Conservation (phyloP, 257 asterid species). For the Perilla frutescens region DNA sequence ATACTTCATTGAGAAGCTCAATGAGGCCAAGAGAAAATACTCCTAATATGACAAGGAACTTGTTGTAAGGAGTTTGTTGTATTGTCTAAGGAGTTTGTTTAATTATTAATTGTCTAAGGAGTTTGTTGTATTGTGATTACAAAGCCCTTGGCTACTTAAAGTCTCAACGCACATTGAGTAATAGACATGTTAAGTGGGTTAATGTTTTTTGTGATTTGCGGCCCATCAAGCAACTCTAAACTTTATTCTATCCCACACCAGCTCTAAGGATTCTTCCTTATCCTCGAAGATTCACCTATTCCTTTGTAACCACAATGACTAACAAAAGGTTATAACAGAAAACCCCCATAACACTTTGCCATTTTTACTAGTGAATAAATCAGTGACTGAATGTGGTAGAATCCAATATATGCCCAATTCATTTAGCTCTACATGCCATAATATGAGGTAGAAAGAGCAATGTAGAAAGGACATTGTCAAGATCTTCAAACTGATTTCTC, state of each 20-base stretch:
- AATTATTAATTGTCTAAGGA: too few relatives aligned
- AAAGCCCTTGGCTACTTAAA: too few relatives aligned
- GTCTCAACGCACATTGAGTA: too few relatives aligned
- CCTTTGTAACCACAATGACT: not conserved
- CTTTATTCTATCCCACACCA: not conserved
- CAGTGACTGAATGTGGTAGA: not conserved
- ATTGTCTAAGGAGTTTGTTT: too few relatives aligned
- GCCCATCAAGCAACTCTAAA: not conserved
- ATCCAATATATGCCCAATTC: not conserved
- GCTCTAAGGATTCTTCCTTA: not conserved
- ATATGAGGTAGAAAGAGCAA: too few relatives aligned
- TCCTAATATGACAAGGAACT: too few relatives aligned
- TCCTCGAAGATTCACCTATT: not conserved
- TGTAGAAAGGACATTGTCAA: not conserved
- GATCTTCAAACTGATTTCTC: not conserved
- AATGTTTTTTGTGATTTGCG: not conserved
- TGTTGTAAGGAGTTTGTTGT: too few relatives aligned
- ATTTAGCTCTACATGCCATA: not conserved
- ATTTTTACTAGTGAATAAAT: not conserved
- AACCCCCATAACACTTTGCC: not conserved
- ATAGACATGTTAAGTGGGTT: too few relatives aligned
- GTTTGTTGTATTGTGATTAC: too few relatives aligned
- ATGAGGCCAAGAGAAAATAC: too few relatives aligned
- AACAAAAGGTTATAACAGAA: not conserved
- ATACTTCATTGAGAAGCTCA: too few relatives aligned